Conservation (phyloP, 2,329 filamentous ascomycete species). For the Rutstroemia sydowiana region DNA sequence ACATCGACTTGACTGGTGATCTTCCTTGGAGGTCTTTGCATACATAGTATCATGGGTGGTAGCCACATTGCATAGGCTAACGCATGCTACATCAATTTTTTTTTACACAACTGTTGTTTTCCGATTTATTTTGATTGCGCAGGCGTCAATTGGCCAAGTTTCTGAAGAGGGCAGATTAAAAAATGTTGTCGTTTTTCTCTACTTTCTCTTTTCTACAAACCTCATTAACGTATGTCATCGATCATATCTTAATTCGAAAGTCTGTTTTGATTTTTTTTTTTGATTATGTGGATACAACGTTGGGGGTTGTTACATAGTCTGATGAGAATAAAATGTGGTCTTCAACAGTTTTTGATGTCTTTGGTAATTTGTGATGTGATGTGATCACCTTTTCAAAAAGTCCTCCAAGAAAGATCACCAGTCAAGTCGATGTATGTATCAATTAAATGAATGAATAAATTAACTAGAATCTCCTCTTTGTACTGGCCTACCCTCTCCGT, state of each 20-base stretch:
- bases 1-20: no score
- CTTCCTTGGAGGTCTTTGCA: slow-evolving; percentile 7
- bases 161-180: neutral
- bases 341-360: no score
- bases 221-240: no score
- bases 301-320: neutral
- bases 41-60: slow-evolving; percentile 8
- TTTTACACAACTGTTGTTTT: neutral
- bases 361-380: no score
- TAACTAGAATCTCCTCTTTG: no score
- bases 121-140: neutral
- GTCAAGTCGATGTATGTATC: no score
- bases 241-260: neutral
- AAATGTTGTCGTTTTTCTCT: neutral
- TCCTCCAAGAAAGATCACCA: no score
- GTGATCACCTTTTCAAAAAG: no score
- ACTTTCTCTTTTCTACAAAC: neutral
- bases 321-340: neutral
- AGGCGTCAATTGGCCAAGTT: slow-evolving; percentile 5
- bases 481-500: no score
- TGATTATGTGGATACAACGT: neutral
- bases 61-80: slow-evolving; percentile 10
- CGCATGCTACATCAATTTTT: slow-evolving; percentile 1
- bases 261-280: no score
- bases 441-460: no score